Conservation (phyloP, 1,284 basidiomycete species). For the Cryptococcus sp. region DNA sequence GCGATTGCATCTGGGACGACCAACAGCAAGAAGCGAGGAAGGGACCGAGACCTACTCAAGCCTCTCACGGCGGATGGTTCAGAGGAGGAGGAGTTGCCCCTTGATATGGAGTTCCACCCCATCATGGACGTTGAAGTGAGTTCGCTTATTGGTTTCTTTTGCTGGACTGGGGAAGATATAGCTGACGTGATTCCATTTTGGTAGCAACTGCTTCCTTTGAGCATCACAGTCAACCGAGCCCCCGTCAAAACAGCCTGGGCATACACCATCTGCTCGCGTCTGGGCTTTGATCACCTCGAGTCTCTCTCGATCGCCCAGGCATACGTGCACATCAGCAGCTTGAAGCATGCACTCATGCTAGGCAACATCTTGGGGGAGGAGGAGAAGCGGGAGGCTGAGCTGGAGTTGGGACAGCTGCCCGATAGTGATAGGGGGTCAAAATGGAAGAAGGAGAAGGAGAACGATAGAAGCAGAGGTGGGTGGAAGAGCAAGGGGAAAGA, state of each 20-base stretch:
- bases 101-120: constrained; percentile 35
- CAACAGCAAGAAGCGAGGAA: constrained; percentile 28
- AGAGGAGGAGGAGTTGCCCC: constrained; percentile 18
- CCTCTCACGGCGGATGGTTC: constrained; percentile 20
- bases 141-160: not conserved
- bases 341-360: constrained; percentile 74
- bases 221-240: constrained; percentile 76
- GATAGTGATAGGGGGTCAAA: constrained; percentile 18
- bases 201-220: constrained; percentile 62
- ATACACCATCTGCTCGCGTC: constrained; percentile 72
- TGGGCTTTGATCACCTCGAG: constrained; percentile 82
- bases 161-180: not conserved
- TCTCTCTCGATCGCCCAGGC: constrained; percentile 62
- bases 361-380: constrained; percentile 59
- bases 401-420: constrained; percentile 45
- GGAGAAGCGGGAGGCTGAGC: constrained; percentile 50
- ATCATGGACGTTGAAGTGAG: constrained; percentile 38
- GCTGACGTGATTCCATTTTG: not conserved
- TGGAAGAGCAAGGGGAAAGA: constrained; percentile 11
- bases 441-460: constrained; percentile 1
- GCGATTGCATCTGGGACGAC: constrained; percentile 42
- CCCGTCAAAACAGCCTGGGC: constrained; percentile 95
- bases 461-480: constrained; percentile 4
- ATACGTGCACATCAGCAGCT: constrained; percentile 87
- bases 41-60: constrained; percentile 31